phyloP scores from a whole-genome alignment of 108 stramenopile genomes.

The Parmales sp. region DNA sequence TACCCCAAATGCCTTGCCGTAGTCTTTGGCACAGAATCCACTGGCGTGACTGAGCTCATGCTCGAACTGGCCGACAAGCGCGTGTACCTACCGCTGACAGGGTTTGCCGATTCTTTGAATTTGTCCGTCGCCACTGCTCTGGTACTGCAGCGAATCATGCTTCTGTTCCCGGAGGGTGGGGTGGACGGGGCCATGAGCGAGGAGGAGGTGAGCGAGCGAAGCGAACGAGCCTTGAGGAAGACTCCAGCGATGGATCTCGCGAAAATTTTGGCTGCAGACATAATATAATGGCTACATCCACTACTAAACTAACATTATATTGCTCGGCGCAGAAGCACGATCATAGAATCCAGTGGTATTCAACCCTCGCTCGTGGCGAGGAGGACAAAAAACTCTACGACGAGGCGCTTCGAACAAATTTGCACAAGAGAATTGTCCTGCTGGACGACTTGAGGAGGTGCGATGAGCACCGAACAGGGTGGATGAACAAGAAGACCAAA shows the following conservation, averaged over 20 bases:
- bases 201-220: no score
- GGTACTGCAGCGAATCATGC: constrained; percentile 60
- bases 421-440: not conserved
- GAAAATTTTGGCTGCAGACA: not conserved
- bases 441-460: not conserved
- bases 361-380: not conserved
- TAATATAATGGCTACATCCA: no score
- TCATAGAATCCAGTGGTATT: not conserved
- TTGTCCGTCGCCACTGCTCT: constrained; percentile 76
- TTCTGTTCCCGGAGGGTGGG: constrained; percentile 62
- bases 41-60: constrained; percentile 69
- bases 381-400: not conserved
- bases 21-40: constrained; percentile 80
- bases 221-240: no score
- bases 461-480: not conserved
- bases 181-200: constrained; percentile 51
- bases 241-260: not conserved
- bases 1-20: constrained; percentile 71
- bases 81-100: constrained; percentile 76
- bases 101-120: constrained; percentile 84
- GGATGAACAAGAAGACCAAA: not conserved
- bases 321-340: not conserved
- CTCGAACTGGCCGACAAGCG: constrained; percentile 56
- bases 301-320: no score
- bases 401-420: not conserved